A percentile compares a stretch with the other conserved stretches of the same genome.
Conservation (phyloP, 1,139 yeast genomes). For the Blastobotrys malaysiensis region DNA sequence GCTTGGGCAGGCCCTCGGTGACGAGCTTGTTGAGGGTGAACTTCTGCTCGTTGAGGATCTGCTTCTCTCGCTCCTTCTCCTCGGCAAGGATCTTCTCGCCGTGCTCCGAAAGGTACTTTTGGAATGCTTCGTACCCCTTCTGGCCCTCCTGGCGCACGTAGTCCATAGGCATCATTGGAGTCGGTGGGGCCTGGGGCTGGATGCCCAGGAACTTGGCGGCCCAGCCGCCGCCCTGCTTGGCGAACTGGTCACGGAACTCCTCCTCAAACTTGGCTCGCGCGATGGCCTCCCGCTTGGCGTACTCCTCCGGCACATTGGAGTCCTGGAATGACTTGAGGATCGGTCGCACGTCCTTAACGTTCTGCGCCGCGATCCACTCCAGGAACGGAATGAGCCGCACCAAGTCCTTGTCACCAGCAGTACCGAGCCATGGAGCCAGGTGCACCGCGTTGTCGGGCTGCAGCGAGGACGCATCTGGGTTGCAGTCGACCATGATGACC, state of each 20-base stretch:
- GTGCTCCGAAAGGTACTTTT: conserved; percentile 77
- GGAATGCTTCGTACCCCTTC: conserved; percentile 78
- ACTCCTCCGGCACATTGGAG: conserved; percentile 71
- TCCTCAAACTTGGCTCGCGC: conserved; percentile 67
- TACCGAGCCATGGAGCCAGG: conserved; percentile 81
- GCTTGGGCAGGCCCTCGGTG: conserved; percentile 78
- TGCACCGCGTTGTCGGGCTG: conserved; percentile 93
- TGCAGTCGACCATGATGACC: conserved; percentile 73
- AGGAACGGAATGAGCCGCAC: conserved; percentile 82
- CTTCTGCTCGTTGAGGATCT: conserved; percentile 70
- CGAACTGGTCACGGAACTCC: conserved; percentile 51
- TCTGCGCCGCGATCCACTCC: conserved; percentile 92
- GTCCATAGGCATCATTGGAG: conserved; percentile 87
- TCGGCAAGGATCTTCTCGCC: conserved; percentile 80
- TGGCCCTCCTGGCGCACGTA: conserved; percentile 89
- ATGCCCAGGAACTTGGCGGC: conserved; percentile 62
- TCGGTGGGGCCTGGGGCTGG: conserved; percentile 44
- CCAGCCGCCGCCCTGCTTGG: conserved; percentile 44
- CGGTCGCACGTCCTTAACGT: conserved; percentile 85
- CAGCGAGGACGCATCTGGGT: conserved; percentile 63
- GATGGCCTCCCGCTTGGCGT: conserved; percentile 65
- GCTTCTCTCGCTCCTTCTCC: conserved; percentile 74
- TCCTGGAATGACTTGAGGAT: conserved; percentile 65
- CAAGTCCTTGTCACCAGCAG: conserved; percentile 67
- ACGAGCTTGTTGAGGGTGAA: conserved; percentile 77